Conservation (phyloP, 306 rosid genomes). For the Vachellia collinsii region DNA sequence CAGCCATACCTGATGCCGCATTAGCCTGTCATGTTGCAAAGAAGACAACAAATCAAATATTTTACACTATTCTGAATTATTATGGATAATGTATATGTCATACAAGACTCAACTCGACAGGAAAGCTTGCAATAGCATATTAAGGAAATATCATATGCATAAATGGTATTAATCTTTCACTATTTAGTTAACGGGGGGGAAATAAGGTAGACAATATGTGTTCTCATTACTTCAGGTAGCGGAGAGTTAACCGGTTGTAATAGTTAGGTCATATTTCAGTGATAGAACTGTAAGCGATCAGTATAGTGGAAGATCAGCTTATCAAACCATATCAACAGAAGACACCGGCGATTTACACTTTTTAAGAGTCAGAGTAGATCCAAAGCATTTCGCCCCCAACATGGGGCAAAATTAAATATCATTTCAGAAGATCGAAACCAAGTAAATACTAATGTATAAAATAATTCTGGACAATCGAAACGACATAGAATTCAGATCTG, state of each 20-base stretch:
- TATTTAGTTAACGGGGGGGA: not conserved
- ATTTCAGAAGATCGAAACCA: not conserved
- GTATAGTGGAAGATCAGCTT: not conserved
- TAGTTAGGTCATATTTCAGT: not conserved
- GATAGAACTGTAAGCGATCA: not conserved
- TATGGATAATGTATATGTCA: not conserved
- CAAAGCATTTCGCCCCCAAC: not conserved
- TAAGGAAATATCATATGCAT: not conserved
- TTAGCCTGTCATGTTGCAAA: constrained; percentile 49
- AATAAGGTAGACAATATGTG: not conserved
- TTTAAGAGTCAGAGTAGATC: not conserved
- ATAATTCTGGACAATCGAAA: constrained; percentile 20
- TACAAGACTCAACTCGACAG: not conserved
- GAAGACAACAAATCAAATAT: constrained; percentile 6
- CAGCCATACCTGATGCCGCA: constrained; percentile 51
- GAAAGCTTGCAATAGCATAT: not conserved
- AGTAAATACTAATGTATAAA: constrained; percentile 13
- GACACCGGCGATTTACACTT: not conserved
- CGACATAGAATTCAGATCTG: constrained; percentile 36
- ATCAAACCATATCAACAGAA: not conserved
- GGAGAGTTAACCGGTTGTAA: not conserved
- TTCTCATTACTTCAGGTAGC: not conserved
- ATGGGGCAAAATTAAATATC: not conserved
- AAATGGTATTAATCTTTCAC: not conserved
- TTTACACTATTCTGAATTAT: not conserved